Percentiles rank a stretch among this genome's conserved stretches.
Evolutionary conservation across 495 filamentous ascomycete genomes (phyloP).

Genomic region (Hypoxylon cercidicola): DNA sequence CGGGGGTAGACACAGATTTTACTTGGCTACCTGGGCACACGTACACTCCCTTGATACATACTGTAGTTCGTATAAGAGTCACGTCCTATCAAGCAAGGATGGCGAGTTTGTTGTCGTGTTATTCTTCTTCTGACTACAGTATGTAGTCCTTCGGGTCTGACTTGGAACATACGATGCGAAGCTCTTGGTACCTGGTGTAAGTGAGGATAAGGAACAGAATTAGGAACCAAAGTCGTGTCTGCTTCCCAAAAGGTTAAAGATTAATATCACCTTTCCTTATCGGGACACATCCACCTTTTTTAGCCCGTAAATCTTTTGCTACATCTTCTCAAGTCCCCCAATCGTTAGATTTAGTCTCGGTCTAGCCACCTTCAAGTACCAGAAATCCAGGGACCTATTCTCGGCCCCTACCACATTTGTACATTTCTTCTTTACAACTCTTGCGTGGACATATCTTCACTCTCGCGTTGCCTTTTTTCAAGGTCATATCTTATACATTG

Average conservation of each 20-base stretch:
- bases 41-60: slow-evolving; percentile 1
- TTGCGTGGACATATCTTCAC: neutral
- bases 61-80: neutral
- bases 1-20: neutral
- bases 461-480: slow-evolving; percentile 2
- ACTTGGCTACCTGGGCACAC: slow-evolving; percentile 1
- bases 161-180: no score
- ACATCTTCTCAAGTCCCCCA: slow-evolving; percentile 1
- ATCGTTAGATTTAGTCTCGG: slow-evolving; percentile 6
- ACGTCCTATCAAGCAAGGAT: neutral
- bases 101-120: no score
- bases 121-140: no score
- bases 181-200: no score
- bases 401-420: slow-evolving; percentile 15
- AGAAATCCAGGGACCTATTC: slow-evolving; percentile 30
- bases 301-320: slow-evolving; percentile 27
- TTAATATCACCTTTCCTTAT: slow-evolving; percentile 25
- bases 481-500: neutral
- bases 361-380: slow-evolving; percentile 10
- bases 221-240: slow-evolving; percentile 9
- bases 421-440: no score
- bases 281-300: slow-evolving; percentile 25
- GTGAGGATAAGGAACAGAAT: neutral
- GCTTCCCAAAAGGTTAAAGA: slow-evolving; percentile 25
- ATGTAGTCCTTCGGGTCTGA: no score